Base-by-base conservation (phyloP, 495 filamentous ascomycete species). In the Aspergillus ellipticus region DNA sequence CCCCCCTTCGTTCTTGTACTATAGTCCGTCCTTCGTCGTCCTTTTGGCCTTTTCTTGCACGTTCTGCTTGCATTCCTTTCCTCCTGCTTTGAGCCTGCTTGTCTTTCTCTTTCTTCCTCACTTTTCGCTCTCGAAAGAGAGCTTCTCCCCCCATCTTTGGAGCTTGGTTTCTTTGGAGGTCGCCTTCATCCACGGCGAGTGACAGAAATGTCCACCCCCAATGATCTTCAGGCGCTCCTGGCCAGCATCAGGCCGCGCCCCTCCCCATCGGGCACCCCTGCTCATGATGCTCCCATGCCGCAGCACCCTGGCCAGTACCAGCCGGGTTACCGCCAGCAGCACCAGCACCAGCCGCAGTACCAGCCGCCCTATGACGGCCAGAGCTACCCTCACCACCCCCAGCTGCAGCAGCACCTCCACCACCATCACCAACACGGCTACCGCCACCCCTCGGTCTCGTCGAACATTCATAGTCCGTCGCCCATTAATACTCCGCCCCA, bases 161-260 rank as follows among this genome's bases (percentile, higher is more conserved):
- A 71, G 67, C 68, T 74, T 64, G 60, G 54, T 54, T 65, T 62
- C 49, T 53, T 57, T 60, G 66, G 66, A 65, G 67, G 69, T 70
- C 65, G 66, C 66, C 62, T 57, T 57, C 31, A 26, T 41, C 39
- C 54, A 57, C 58, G 71, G 67, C 68, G 67, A 66, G 66, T 59
- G 75, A 67, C 74, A 78, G 75, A 78, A 74, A 79, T 79, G 76
- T 77, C 76, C 62, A 76, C 72, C 66, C 72, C 76, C 47, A 75
- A 71, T 61, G 71, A 79, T 70, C 61, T 79, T 55, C 76, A 77
- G 65, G 73, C 76, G 63, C 72, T 79, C 35, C 62, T 79, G 64
- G 74, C 74, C 53, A 75, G 71, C 58, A 74, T 79, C 57, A 66
- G 73, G 52, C 70, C 73, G 20, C 73, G 74, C 49, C 73, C 74